Evolutionary conservation across 805 yeast species (phyloP).

Genomic region (Candida patagonica): DNA sequence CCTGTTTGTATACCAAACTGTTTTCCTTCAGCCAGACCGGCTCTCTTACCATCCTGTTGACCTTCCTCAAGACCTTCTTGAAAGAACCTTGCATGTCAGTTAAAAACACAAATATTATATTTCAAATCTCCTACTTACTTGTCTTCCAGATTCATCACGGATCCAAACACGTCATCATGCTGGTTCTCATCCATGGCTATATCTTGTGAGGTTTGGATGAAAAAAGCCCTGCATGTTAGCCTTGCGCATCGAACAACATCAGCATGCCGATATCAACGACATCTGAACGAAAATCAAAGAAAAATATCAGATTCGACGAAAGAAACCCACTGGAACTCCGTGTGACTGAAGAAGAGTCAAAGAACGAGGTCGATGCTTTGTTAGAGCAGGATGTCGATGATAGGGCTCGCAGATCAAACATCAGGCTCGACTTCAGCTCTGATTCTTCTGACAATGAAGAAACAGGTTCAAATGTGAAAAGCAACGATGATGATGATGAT

Average conservation of each 20-base stretch:
- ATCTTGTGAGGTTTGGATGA: background rate
- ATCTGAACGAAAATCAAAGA: background rate
- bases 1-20: slow-evolving; percentile 57
- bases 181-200: background rate
- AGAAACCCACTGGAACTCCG: slow-evolving; percentile 18
- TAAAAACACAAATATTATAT: background rate
- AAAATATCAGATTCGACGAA: slow-evolving; percentile 15
- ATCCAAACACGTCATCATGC: slow-evolving; percentile 31
- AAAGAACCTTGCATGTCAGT: slow-evolving; percentile 35
- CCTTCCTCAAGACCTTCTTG: slow-evolving; percentile 69
- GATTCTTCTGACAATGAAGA: slow-evolving; percentile 21
- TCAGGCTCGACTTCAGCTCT: slow-evolving; percentile 15
- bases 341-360: slow-evolving; percentile 11
- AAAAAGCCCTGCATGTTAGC: no score
- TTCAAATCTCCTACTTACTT: slow-evolving; percentile 23
- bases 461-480: slow-evolving; percentile 11
- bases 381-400: slow-evolving; percentile 17
- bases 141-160: slow-evolving; percentile 50
- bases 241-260: background rate
- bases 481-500: slow-evolving; percentile 23
- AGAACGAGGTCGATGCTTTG: slow-evolving; percentile 16
- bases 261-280: background rate
- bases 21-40: slow-evolving; percentile 67
- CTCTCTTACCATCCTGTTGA: slow-evolving; percentile 43
- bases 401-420: slow-evolving; percentile 6